Conservation (phyloP, 106 monocot genomes). For the Phalaenopsis aphrodite region DNA sequence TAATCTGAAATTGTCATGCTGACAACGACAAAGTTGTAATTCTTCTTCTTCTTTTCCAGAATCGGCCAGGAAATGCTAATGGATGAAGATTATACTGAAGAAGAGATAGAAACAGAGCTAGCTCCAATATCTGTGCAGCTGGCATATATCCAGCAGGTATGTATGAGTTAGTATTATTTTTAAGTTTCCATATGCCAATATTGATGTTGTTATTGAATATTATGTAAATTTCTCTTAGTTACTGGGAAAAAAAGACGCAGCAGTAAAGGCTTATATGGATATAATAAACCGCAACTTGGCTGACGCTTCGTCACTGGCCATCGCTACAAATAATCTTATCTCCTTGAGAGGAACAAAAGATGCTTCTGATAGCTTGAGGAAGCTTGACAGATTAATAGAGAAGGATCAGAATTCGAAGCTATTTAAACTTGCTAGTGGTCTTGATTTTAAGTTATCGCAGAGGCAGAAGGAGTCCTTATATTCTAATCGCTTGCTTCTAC, state of each 20-base stretch:
- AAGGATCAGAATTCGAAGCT: constrained; percentile 30
- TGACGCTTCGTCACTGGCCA: constrained; percentile 78
- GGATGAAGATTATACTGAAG: constrained; percentile 82
- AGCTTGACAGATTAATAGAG: constrained; percentile 67
- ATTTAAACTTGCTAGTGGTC: constrained; percentile 54
- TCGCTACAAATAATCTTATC: constrained; percentile 85
- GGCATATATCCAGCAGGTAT: constrained; percentile 80
- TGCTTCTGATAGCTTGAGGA: constrained; percentile 78
- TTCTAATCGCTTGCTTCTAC: constrained; percentile 66
- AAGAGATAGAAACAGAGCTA: constrained; percentile 91
- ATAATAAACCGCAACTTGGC: constrained; percentile 59
- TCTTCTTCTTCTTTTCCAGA: constrained; percentile 24
- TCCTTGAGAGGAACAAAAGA: constrained; percentile 76
- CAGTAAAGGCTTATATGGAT: constrained; percentile 51
- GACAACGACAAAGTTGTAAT: neutral
- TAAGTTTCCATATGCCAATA: neutral
- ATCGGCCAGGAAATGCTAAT: constrained; percentile 91
- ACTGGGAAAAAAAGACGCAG: constrained; percentile 58
- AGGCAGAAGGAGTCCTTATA: constrained; percentile 85
- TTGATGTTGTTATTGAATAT: neutral
- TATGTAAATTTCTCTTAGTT: constrained; percentile 41
- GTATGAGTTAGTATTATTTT: neutral
- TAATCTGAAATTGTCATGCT: too few species aligned
- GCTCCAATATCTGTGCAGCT: constrained; percentile 90
- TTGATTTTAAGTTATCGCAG: constrained; percentile 61